Base-by-base conservation (phyloP, 1,139 yeast species). In the Scheffersomyces illinoinensis region DNA sequence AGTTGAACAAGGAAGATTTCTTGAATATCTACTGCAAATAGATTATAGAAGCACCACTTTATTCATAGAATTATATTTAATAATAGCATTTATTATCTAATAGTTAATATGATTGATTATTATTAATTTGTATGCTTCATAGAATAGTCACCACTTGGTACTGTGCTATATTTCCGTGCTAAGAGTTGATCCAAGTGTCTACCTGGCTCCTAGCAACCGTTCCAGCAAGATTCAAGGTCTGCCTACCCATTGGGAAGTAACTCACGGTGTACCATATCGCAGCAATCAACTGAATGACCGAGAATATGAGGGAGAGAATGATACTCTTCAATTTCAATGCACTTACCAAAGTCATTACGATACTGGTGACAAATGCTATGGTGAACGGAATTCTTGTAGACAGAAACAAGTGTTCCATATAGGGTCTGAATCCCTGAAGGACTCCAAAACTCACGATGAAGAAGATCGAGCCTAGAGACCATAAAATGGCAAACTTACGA, bases 171-270 rank as follows among this genome's bases (percentile, higher is more conserved):
- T 24, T 20, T n/a, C 6, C 7, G 19, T n/a, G 5, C 66, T 66
- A 82, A 33, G 77, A 68, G 57, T 76, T 83, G 53, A 86, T 77
- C 90, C 90, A 86, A 53, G 79, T 76, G 61, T 85, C 89, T 0
- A 85, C 89, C 66, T 85, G 89, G 50, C 79, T 73, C 57, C 86
- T 72, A 4, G 90, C 90, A 12, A 85, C 85, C 23, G 75, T 75
- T 3, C 86, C 77, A 0, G 89, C 87, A 57, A 86, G 69, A 59
- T 76, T 78, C 56, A 86, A 72, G 0, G 89, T 86, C 58, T 82
- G 86, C 53, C 79, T 76, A 2, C 90, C 90, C 76, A 84, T 73
- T 3, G 90, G 90, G 71, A 86, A 86, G 68, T 86, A 86, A 64
- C 90, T 85, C 5, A 86, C 83, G 0, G 88, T 81, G 67, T 86